These are phyloP conservation scores for Steccherinum ochraceum DNA, from an alignment of 768 basidiomycete species.

Conservation along the genomic window DNA sequence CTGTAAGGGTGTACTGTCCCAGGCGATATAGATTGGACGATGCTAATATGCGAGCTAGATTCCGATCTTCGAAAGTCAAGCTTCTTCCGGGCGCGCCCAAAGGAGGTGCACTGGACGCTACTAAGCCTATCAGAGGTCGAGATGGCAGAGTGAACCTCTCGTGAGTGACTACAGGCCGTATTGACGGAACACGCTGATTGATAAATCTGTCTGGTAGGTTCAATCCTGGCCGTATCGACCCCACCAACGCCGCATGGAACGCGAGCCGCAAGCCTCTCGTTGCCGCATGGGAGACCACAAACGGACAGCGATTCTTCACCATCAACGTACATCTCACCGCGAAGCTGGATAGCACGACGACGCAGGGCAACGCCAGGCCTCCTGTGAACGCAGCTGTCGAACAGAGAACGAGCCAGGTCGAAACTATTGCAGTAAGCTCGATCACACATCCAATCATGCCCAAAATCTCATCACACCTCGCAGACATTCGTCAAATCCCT, in stretches of 20 bases:
- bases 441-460: background rate
- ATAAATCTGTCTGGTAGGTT: slow-evolving; percentile 28
- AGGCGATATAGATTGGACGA: too few relatives aligned
- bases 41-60: slow-evolving; percentile 21
- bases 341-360: slow-evolving; percentile 34
- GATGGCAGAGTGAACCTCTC: slow-evolving; percentile 34
- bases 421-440: slow-evolving; percentile 38
- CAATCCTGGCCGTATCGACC: slow-evolving; percentile 60
- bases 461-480: background rate
- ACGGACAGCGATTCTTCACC: slow-evolving; percentile 43
- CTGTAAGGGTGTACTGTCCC: slow-evolving; percentile 27
- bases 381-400: slow-evolving; percentile 47
- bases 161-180: slow-evolving; percentile 20
- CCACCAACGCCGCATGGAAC: slow-evolving; percentile 47
- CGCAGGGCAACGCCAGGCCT: slow-evolving; percentile 48
- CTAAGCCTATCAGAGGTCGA: slow-evolving; percentile 28
- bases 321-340: slow-evolving; percentile 54
- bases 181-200: background rate
- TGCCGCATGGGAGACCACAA: slow-evolving; percentile 43
- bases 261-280: slow-evolving; percentile 53
- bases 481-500: slow-evolving; percentile 44
- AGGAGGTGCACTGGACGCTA: slow-evolving; percentile 44
- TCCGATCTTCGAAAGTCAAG: slow-evolving; percentile 39
- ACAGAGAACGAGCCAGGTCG: slow-evolving; percentile 44
- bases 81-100: slow-evolving; percentile 40